Conservation (phyloP, 1,284 basidiomycete genomes). For the Rhizopogon parksii region DNA sequence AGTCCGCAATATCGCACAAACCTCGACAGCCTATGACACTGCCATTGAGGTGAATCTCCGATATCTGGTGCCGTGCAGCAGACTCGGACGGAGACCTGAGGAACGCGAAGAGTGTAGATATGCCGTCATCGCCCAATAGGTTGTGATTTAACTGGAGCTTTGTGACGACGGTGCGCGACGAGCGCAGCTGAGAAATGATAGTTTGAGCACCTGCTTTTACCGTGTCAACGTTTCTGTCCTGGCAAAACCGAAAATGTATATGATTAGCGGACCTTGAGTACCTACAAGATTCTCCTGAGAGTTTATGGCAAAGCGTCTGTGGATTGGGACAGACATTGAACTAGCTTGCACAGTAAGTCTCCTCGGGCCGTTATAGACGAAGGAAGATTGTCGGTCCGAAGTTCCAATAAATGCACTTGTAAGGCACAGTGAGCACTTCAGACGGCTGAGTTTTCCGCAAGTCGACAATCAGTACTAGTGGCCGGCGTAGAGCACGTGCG, state of each 20-base stretch:
- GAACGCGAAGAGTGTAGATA: slow-evolving; percentile 47
- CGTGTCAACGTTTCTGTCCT: not conserved
- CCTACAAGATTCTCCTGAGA: not conserved
- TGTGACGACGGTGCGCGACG: slow-evolving; percentile 35
- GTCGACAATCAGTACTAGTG: too few species aligned
- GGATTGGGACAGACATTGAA: slow-evolving; percentile 6
- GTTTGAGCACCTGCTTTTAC: slow-evolving; percentile 33
- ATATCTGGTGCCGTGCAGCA: slow-evolving; percentile 42
- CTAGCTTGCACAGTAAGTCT: too few species aligned
- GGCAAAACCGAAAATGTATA: too few species aligned
- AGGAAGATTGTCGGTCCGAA: too few species aligned
- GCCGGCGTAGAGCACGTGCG: too few species aligned
- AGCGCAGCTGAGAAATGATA: slow-evolving; percentile 40
- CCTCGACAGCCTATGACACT: slow-evolving; percentile 51
- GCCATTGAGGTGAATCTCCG: slow-evolving; percentile 50
- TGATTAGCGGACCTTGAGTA: not conserved
- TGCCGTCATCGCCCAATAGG: slow-evolving; percentile 52
- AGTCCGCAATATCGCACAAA: slow-evolving; percentile 45
- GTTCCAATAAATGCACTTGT: too few species aligned
- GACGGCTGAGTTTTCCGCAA: too few species aligned
- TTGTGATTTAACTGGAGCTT: slow-evolving; percentile 55
- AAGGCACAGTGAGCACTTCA: too few species aligned
- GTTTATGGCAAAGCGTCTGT: slow-evolving; percentile 8
- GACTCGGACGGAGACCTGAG: slow-evolving; percentile 35
- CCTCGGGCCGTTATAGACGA: too few species aligned